Percentiles rank a stretch among this genome's conserved stretches.
These are phyloP conservation scores for Lichtheimia ornata DNA, from an alignment of 371 early-diverging fungal species.

Conservation along the genomic window DNA sequence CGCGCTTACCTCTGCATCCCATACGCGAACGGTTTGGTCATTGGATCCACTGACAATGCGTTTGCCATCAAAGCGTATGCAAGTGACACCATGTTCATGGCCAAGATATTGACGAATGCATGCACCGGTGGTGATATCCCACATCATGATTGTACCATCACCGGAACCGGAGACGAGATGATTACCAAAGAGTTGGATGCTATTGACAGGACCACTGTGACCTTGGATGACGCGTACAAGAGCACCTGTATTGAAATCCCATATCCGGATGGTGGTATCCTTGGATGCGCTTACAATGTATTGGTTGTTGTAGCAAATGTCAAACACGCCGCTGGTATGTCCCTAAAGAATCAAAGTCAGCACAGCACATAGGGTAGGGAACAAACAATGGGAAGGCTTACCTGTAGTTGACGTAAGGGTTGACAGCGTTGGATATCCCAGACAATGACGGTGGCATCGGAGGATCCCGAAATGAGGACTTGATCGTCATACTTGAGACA, in stretches of 20 bases:
- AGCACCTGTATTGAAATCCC: conserved; percentile 61
- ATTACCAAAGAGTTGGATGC: conserved; percentile 70
- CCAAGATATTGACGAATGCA: conserved; percentile 70
- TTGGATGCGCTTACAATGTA: conserved; percentile 89
- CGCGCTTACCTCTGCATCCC: conserved; percentile 71
- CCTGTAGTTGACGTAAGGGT: conserved; percentile 42
- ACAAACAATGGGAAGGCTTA: not conserved
- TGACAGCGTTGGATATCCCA: conserved; percentile 73
- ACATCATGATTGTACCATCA: conserved; percentile 82
- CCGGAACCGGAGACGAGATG: conserved; percentile 85
- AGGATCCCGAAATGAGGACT: conserved; percentile 88
- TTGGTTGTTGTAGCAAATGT: conserved; percentile 72
- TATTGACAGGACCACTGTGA: conserved; percentile 90
- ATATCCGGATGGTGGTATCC: conserved; percentile 88
- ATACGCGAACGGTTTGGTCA: conserved; percentile 92
- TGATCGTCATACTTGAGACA: conserved; percentile 84
- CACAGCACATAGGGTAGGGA: not conserved
- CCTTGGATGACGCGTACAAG: conserved; percentile 68
- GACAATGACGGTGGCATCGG: conserved; percentile 84
- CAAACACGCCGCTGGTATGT: conserved; percentile 80
- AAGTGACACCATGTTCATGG: conserved; percentile 86
- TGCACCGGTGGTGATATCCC: conserved; percentile 77
- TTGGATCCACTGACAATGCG: conserved; percentile 90
- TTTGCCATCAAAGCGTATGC: conserved; percentile 89
- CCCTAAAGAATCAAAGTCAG: conserved; percentile 29